phyloP scores from a whole-genome alignment of 78 protist species.

The Dictyostelium discoideum region dicty_2.7 NC_007091.3:2030501-2031000 shows the following conservation, averaged over 20 bases:
- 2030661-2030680: slow-evolving; percentile 27
- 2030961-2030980: not conserved
- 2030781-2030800: not conserved
- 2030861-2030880: slow-evolving; percentile 40
- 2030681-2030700: not conserved
- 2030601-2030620: slow-evolving; percentile 43
- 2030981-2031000: not conserved
- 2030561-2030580: slow-evolving; percentile 26
- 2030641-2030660: slow-evolving; percentile 15
- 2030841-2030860: slow-evolving; percentile 39
- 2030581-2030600: slow-evolving; percentile 53
- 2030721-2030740: slow-evolving; percentile 25
- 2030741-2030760: slow-evolving; percentile 34
- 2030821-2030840: slow-evolving; percentile 4
- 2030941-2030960: not conserved
- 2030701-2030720: slow-evolving; percentile 1
- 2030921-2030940: not conserved
- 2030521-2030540: not conserved
- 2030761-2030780: not conserved
- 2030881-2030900: slow-evolving; percentile 3
- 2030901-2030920: not conserved
- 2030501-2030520: slow-evolving; percentile 13
- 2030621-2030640: not conserved
- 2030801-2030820: not conserved
- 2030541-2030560: slow-evolving; percentile 18